Evolutionary conservation across 2,329 filamentous ascomycete genomes (phyloP).

Genomic region (Colletotrichum melonis): DNA sequence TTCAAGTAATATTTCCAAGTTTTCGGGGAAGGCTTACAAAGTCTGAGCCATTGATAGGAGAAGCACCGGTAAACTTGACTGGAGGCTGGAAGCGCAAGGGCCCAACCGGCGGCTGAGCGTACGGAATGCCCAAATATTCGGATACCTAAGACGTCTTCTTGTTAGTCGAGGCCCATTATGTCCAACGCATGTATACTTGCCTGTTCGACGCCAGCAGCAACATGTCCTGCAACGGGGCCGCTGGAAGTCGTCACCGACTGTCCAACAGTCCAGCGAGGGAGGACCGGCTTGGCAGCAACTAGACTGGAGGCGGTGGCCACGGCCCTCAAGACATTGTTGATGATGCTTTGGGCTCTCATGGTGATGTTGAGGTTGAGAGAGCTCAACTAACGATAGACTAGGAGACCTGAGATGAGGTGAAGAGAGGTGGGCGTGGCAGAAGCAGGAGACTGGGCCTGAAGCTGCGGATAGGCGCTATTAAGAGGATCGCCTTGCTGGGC

Average conservation of each 20-base stretch:
- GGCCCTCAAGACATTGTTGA: slow-evolving; percentile 18
- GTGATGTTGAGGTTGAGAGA: neutral
- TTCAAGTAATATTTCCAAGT: neutral
- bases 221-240: slow-evolving; percentile 26
- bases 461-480: neutral
- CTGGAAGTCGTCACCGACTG: slow-evolving; percentile 22
- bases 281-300: neutral
- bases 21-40: slow-evolving; percentile 12
- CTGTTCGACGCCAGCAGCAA: slow-evolving; percentile 23
- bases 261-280: slow-evolving; percentile 25
- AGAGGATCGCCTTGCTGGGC: slow-evolving; percentile 8
- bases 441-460: neutral
- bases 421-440: slow-evolving; percentile 1
- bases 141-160: slow-evolving; percentile 9
- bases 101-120: slow-evolving; percentile 62
- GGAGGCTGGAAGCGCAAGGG: slow-evolving; percentile 58
- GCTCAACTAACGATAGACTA: slow-evolving; percentile 13
- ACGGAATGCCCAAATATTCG: slow-evolving; percentile 61
- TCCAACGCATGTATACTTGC: neutral
- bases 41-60: slow-evolving; percentile 15
- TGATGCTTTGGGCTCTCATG: slow-evolving; percentile 26
- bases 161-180: neutral
- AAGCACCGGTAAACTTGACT: slow-evolving; percentile 3
- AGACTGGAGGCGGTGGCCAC: slow-evolving; percentile 14
- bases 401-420: slow-evolving; percentile 20